Evolutionary conservation across 495 filamentous ascomycete genomes (phyloP).

Genomic region (Penicillium longicatenatum): DNA sequence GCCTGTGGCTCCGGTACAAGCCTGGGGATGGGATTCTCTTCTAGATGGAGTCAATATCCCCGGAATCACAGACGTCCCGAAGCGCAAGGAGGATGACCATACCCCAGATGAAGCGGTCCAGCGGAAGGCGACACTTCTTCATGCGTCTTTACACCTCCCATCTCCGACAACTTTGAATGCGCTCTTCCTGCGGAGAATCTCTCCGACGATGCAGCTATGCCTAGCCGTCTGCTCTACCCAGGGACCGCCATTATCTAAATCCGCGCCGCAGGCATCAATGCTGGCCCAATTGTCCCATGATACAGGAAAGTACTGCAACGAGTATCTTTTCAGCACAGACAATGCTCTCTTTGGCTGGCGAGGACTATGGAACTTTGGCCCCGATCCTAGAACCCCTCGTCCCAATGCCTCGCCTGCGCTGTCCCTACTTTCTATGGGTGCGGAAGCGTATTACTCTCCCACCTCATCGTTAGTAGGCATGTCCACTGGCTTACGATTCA

Average conservation of each 20-base stretch:
- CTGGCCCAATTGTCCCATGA: constrained; percentile 87
- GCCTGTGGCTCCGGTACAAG: constrained; percentile 37
- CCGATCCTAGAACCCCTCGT: constrained; percentile 61
- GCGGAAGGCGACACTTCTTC: constrained; percentile 68
- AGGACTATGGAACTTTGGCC: constrained; percentile 92
- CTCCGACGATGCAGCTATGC: constrained; percentile 75
- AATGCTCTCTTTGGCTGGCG: constrained; percentile 84
- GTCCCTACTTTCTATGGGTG: constrained; percentile 73
- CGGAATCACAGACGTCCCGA: constrained; percentile 15
- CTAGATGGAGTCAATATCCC: constrained; percentile 29
- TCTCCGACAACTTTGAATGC: constrained; percentile 84
- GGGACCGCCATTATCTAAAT: constrained; percentile 43
- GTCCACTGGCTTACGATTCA: constrained; percentile 80
- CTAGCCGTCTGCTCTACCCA: constrained; percentile 82
- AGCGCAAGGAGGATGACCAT: constrained; percentile 11
- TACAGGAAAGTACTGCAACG: constrained; percentile 81
- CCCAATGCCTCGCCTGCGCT: constrained; percentile 24
- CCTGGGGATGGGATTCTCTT: constrained; percentile 38
- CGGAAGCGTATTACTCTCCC: constrained; percentile 90
- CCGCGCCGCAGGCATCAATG: constrained; percentile 48
- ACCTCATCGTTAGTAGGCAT: constrained; percentile 88
- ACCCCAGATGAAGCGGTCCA: constrained; percentile 23
- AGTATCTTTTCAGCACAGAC: constrained; percentile 91
- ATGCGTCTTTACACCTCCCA: constrained; percentile 82
- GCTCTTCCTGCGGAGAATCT: constrained; percentile 79